Evolutionary conservation across 768 basidiomycete species (phyloP).

Genomic region (Lactifluus hygrophoroides): DNA sequence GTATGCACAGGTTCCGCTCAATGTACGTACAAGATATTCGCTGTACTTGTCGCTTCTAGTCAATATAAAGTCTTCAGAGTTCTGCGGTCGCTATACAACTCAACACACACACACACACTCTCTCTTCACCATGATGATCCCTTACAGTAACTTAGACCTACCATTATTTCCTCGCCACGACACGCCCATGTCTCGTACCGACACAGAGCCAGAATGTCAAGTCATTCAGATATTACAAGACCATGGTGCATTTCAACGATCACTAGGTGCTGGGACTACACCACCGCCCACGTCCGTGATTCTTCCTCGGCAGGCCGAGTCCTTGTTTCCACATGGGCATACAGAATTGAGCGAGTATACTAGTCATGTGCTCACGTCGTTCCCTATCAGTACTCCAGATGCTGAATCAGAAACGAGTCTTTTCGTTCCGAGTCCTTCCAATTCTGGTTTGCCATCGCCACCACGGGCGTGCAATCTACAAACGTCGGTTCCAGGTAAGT

Average conservation of each 20-base stretch:
- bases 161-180: background rate
- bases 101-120: no score
- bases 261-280: slow-evolving; percentile 1
- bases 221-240: background rate
- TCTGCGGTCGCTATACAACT: no score
- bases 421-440: background rate
- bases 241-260: background rate
- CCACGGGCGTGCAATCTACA: background rate
- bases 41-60: background rate
- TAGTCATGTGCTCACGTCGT: background rate
- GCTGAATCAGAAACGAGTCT: background rate
- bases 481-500: background rate
- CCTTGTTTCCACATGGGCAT: background rate
- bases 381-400: background rate
- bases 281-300: background rate
- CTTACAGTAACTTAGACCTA: background rate
- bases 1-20: background rate
- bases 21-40: background rate
- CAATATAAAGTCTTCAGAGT: slow-evolving; percentile 5
- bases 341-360: background rate
- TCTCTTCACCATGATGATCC: background rate
- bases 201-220: background rate
- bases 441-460: slow-evolving; percentile 2
- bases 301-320: background rate
- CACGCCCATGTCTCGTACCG: background rate